These are phyloP conservation scores for Rhodotorula sp. DNA, from an alignment of 1,284 basidiomycete genomes.

Conservation along the genomic window DNA sequence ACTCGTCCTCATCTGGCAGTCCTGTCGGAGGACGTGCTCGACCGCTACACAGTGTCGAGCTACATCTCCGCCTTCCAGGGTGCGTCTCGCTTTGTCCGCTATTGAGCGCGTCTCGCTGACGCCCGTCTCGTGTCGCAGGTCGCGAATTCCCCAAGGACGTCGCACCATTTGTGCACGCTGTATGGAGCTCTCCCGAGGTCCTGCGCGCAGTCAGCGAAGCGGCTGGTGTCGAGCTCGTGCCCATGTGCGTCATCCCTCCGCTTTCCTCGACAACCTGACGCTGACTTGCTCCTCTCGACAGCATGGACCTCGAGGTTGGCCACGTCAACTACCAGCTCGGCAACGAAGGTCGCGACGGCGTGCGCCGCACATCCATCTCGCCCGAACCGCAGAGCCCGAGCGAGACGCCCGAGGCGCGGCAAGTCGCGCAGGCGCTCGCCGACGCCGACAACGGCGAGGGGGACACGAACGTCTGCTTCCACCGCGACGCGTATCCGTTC, in stretches of 20 bases:
- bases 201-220: constrained; percentile 42
- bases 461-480: neutral
- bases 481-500: constrained; percentile 36
- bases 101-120: too few relatives aligned
- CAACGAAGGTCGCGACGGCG: constrained; percentile 6
- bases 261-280: neutral
- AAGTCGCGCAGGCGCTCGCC: constrained; percentile 5
- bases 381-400: constrained; percentile 1
- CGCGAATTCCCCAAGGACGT: constrained; percentile 28
- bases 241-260: constrained; percentile 2
- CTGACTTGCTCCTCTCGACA: neutral
- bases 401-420: neutral
- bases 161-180: constrained; percentile 29
- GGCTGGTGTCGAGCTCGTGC: constrained; percentile 45
- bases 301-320: constrained; percentile 35
- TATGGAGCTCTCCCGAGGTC: constrained; percentile 44
- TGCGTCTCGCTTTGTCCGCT: neutral
- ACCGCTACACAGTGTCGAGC: constrained; percentile 19
- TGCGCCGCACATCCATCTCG: neutral
- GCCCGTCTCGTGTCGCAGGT: too few relatives aligned
- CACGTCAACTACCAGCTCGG: constrained; percentile 40
- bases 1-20: neutral
- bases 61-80: constrained; percentile 8
- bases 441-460: constrained; percentile 10
- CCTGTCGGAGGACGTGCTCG: constrained; percentile 34